A percentile compares a stretch with the other conserved stretches of the same genome.
phyloP scores from a whole-genome alignment of 2,329 filamentous ascomycete genomes.

The Sclerotiophoma versabilis region DNA sequence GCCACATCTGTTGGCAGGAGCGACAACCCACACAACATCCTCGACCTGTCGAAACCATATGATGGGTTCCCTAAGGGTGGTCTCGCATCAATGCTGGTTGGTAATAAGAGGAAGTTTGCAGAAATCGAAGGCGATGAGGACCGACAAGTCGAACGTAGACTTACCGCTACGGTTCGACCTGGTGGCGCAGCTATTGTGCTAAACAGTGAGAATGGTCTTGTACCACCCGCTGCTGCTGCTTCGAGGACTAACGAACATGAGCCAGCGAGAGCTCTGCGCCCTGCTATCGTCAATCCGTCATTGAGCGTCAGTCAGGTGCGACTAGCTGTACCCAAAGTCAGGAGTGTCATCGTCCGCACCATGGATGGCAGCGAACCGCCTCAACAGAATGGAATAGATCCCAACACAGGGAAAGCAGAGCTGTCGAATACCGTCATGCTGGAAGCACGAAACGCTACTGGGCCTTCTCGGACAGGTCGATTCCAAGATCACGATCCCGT shows the following conservation, averaged over 20 bases:
- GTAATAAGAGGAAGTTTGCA: slow-evolving; percentile 88
- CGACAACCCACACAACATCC: slow-evolving; percentile 78
- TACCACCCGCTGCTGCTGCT: slow-evolving; percentile 71
- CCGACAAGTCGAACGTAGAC: slow-evolving; percentile 64
- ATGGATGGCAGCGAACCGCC: slow-evolving; percentile 69
- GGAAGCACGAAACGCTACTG: slow-evolving; percentile 83
- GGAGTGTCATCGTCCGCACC: slow-evolving; percentile 81
- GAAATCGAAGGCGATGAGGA: slow-evolving; percentile 79
- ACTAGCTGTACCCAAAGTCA: slow-evolving; percentile 85
- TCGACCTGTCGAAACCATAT: slow-evolving; percentile 92
- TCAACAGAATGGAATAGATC: slow-evolving; percentile 53
- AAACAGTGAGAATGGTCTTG: slow-evolving; percentile 78
- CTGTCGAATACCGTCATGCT: slow-evolving; percentile 75
- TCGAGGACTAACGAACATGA: slow-evolving; percentile 42
- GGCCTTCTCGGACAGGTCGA: slow-evolving; percentile 65
- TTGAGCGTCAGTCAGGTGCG: slow-evolving; percentile 83
- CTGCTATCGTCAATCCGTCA: slow-evolving; percentile 83
- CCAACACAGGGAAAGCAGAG: slow-evolving; percentile 52
- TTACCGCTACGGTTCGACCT: slow-evolving; percentile 65
- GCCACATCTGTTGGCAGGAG: slow-evolving; percentile 67
- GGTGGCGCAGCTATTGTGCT: slow-evolving; percentile 77
- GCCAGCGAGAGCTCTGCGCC: slow-evolving; percentile 82
- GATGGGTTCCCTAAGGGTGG: slow-evolving; percentile 92
- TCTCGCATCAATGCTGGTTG: slow-evolving; percentile 82
- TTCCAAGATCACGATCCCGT: slow-evolving; percentile 78